These are phyloP conservation scores for Colletotrichum echinochloae DNA, from an alignment of 2,329 filamentous ascomycete genomes.

Conservation along the genomic window DNA sequence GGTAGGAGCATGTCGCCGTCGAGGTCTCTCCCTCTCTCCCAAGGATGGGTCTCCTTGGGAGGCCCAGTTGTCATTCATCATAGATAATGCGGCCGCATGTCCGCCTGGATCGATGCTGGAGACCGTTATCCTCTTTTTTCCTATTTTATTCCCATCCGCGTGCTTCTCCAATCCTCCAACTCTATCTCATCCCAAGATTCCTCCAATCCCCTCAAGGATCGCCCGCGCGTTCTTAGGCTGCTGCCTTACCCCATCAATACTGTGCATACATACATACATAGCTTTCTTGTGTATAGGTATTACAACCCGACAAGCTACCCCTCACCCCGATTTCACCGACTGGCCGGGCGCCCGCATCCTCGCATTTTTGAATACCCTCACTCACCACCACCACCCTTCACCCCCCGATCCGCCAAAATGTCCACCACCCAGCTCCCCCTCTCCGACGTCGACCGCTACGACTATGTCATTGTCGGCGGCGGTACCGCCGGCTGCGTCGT, in stretches of 20 bases:
- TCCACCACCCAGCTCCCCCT: constrained; percentile 74
- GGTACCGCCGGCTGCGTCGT: constrained; percentile 90
- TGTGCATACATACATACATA: constrained; percentile 12
- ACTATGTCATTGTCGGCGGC: constrained; percentile 88
- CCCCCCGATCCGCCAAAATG: constrained; percentile 56
- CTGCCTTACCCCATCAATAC: background rate
- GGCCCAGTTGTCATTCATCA: constrained; percentile 5
- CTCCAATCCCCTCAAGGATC: constrained; percentile 34
- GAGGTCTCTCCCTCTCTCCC: background rate
- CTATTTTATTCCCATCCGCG: background rate
- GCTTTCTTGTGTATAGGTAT: constrained; percentile 13
- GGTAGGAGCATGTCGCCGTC: background rate
- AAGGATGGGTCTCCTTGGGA: constrained; percentile 13
- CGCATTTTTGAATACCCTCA: constrained; percentile 17
- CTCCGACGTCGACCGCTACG: constrained; percentile 75
- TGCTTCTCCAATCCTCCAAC: constrained; percentile 1
- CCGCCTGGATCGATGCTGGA: background rate
- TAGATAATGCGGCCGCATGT: constrained; percentile 13
- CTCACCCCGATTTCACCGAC: constrained; percentile 8
- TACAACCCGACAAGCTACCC: constrained; percentile 14
- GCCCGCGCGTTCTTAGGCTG: constrained; percentile 25
- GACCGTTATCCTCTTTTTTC: background rate
- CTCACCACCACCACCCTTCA: background rate
- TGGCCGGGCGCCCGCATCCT: constrained; percentile 31
- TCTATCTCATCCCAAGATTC: constrained; percentile 22